phyloP scores from a whole-genome alignment of 1,284 basidiomycete species.

The Boletus semigastroideus region DNA sequence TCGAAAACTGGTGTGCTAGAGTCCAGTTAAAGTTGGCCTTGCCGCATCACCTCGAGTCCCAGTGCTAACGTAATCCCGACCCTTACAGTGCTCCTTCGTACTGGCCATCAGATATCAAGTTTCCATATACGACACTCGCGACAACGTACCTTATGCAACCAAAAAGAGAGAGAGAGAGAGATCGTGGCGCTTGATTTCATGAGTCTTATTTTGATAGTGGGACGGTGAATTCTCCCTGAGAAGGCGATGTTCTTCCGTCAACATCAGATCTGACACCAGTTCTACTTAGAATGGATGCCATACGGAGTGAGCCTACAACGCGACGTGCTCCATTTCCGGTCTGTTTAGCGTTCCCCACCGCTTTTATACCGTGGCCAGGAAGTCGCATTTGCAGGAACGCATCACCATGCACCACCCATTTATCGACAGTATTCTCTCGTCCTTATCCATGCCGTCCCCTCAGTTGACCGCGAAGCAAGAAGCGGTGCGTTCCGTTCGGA shows the following conservation, averaged over 20 bases:
- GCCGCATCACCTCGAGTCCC: not conserved
- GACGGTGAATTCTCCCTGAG: slow-evolving; percentile 3
- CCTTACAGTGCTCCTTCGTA: not conserved
- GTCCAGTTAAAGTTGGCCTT: slow-evolving; percentile 2
- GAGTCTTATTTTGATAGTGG: slow-evolving; percentile 10
- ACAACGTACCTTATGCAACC: not conserved
- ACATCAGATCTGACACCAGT: slow-evolving; percentile 3
- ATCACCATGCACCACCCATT: slow-evolving; percentile 22
- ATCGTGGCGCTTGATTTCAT: slow-evolving; percentile 9
- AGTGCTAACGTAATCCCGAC: not conserved
- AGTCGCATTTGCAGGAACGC: not conserved
- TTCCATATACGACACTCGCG: not conserved
- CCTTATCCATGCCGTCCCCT: slow-evolving; percentile 13
- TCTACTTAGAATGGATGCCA: slow-evolving; percentile 5
- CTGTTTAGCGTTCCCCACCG: not conserved
- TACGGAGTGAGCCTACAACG: slow-evolving; percentile 3
- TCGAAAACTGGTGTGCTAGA: not conserved
- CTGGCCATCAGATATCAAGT: not conserved
- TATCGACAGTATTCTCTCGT: slow-evolving; percentile 25
- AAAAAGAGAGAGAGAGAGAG: not conserved
- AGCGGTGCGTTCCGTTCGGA: slow-evolving; percentile 17
- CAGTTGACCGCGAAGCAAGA: slow-evolving; percentile 19
- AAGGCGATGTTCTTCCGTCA: not conserved
- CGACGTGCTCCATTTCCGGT: slow-evolving; percentile 1
- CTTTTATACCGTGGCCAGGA: slow-evolving; percentile 13